A percentile compares a stretch with the other conserved stretches of the same genome.
These are phyloP conservation scores for Verbascum thapsus DNA, from an alignment of 257 asterid genomes.

Conservation along the genomic window DNA sequence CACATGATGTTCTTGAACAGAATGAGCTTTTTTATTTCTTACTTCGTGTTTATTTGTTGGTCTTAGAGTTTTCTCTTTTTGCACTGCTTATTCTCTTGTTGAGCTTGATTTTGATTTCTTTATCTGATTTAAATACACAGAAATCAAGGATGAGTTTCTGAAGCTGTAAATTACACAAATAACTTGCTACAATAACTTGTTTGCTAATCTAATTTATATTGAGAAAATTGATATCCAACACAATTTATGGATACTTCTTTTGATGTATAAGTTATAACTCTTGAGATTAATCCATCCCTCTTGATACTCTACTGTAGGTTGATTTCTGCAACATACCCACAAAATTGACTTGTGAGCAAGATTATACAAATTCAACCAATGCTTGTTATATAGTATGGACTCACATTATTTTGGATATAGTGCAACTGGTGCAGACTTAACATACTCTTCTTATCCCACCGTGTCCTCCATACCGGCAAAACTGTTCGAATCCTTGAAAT, in stretches of 20 bases:
- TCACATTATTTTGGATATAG: conserved; percentile 38
- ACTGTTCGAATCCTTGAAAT: conserved; percentile 52
- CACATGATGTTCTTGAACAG: neutral
- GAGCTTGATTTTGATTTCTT: conserved; percentile 3
- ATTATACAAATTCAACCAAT: conserved; percentile 14
- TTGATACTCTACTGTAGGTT: conserved; percentile 33
- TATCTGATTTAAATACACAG: neutral
- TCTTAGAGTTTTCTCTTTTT: neutral
- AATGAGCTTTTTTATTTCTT: conserved; percentile 1
- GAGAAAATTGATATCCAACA: neutral
- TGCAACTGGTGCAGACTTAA: conserved; percentile 32
- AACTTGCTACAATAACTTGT: neutral
- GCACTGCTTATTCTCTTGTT: neutral
- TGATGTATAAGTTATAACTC: too few relatives aligned
- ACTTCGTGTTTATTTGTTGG: conserved; percentile 20
- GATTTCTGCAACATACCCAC: conserved; percentile 8
- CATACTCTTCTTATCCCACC: conserved; percentile 45
- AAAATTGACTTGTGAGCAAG: conserved; percentile 7
- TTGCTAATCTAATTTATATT: neutral
- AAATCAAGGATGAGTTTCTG: conserved; percentile 1
- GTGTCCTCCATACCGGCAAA: conserved; percentile 53
- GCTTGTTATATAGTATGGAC: conserved; percentile 47
- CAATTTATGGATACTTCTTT: too few relatives aligned
- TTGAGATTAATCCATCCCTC: neutral
- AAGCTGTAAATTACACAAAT: neutral